Evolutionary conservation across 2,329 filamentous ascomycete genomes (phyloP).

Genomic region (Trichocomaceae sp.): DNA sequence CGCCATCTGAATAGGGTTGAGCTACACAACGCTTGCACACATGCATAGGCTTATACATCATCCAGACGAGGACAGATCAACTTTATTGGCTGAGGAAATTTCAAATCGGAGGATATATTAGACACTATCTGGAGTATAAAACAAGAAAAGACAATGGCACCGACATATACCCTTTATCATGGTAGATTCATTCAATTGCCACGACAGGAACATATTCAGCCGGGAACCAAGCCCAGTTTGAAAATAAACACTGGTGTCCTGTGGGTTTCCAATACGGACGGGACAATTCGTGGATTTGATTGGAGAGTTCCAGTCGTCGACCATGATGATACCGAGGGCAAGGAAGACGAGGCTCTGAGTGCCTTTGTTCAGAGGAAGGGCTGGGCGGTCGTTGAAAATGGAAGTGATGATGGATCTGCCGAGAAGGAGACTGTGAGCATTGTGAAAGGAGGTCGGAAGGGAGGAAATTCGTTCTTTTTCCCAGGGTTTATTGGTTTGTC

Average conservation of each 20-base stretch:
- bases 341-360: slow-evolving; percentile 16
- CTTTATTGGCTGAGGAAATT: no score
- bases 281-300: slow-evolving; percentile 30
- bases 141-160: slow-evolving; percentile 11
- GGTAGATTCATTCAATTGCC: slow-evolving; percentile 57
- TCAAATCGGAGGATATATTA: neutral
- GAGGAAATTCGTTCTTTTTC: slow-evolving; percentile 40
- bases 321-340: neutral
- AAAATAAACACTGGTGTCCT: slow-evolving; percentile 44
- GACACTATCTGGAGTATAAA: no score
- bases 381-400: slow-evolving; percentile 21
- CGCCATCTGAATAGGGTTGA: neutral
- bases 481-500: slow-evolving; percentile 43
- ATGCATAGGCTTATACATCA: neutral
- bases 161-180: slow-evolving; percentile 44
- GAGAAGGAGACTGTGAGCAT: slow-evolving; percentile 24
- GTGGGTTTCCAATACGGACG: slow-evolving; percentile 29
- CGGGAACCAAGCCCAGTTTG: slow-evolving; percentile 47
- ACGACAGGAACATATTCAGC: slow-evolving; percentile 24
- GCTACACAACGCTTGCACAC: neutral
- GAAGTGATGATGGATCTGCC: slow-evolving; percentile 15
- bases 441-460: slow-evolving; percentile 27
- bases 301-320: slow-evolving; percentile 26
- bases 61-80: neutral
- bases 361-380: slow-evolving; percentile 27